A percentile compares a stretch with the other conserved stretches of the same genome.
phyloP scores from a whole-genome alignment of 192 early-diverging fungal species.

The Coemansia sp. region DNA sequence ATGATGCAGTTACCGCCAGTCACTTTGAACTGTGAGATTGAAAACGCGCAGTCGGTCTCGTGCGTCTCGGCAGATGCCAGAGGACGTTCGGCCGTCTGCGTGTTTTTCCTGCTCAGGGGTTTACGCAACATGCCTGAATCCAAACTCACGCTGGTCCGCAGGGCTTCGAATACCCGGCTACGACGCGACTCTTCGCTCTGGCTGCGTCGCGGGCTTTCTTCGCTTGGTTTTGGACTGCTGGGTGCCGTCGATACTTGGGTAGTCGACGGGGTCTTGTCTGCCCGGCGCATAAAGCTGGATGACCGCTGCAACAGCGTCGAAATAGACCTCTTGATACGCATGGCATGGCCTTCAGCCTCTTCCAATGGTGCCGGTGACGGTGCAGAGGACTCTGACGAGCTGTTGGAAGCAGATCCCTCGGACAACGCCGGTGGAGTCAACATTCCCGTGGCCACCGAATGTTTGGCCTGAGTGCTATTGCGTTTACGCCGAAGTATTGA shows the following conservation, averaged over 20 bases:
- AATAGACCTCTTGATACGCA: constrained; percentile 39
- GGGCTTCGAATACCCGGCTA: neutral
- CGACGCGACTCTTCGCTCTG: constrained; percentile 7
- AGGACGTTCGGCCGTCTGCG: too few relatives aligned
- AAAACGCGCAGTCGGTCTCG: constrained; percentile 15
- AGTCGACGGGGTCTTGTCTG: neutral
- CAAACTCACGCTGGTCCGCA: neutral
- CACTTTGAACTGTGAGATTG: constrained; percentile 29
- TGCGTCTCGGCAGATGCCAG: neutral
- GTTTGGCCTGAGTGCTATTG: neutral
- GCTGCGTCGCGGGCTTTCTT: too few relatives aligned
- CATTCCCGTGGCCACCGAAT: constrained; percentile 1
- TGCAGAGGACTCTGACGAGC: constrained; percentile 18
- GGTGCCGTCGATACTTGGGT: neutral
- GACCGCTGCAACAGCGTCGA: constrained; percentile 43
- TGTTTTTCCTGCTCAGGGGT: too few relatives aligned
- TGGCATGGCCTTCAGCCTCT: constrained; percentile 1
- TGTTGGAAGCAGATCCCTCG: constrained; percentile 9
- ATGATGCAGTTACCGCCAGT: constrained; percentile 11
- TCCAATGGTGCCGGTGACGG: neutral
- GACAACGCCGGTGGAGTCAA: constrained; percentile 17
- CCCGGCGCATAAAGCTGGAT: constrained; percentile 25
- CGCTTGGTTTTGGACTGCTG: neutral
- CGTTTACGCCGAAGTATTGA: constrained; percentile 2
- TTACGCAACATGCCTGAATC: too few relatives aligned